Evolutionary conservation across 164 flowering plant species (phyloP), one percentile per base, ranked within the genome.

Genomic region (Magnolia officinalis): DNA sequence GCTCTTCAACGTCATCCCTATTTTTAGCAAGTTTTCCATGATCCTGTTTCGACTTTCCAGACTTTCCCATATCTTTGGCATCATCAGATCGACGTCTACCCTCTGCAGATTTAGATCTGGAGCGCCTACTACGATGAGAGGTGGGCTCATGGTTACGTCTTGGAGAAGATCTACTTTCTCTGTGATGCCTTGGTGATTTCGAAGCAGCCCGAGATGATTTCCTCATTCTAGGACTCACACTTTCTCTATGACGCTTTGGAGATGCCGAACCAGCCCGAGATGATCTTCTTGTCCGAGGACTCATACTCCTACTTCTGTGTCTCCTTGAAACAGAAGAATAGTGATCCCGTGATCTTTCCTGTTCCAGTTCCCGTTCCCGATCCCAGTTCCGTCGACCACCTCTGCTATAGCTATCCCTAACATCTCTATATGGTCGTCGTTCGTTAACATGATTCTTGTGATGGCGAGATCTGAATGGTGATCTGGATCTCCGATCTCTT

Each of bases 271-370:
- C 76, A 72, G 61, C 78, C 58, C 78, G 67, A 14, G 78, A 77
- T 19, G 80, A 52, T 71, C 86, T 92, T 85, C 89, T 89, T 74
- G 73, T 76, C 69, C 79, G 83, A 74, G 94, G 96, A 77, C 94
- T 92, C 50, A 64, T 26, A 85, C 98, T 93, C 87, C 96, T 86
- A 82, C 92, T 92, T 83, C 85, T 91, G 37, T 87, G 79, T 80
- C 95, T 89, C 79, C 91, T 88, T 9, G 89, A 90, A 74, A 75
- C 37, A 74, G 92, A 87, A 52, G 87, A 90, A 80, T 81, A 83
- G 63, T 66, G 87, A 76, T 86, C 94, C 67, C 74, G 85, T 52
- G 90, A 86, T 80, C 92, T 85, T 72, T 82, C 49, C 49, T 29
- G 2, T 37, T 72, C 45, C 8, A 23, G 49, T 50, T 71, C 75